A percentile compares a stretch with the other conserved stretches of the same genome.
Evolutionary conservation across 192 early-diverging fungal species (phyloP).

Genomic region (Funneliformis mosseae): DNA sequence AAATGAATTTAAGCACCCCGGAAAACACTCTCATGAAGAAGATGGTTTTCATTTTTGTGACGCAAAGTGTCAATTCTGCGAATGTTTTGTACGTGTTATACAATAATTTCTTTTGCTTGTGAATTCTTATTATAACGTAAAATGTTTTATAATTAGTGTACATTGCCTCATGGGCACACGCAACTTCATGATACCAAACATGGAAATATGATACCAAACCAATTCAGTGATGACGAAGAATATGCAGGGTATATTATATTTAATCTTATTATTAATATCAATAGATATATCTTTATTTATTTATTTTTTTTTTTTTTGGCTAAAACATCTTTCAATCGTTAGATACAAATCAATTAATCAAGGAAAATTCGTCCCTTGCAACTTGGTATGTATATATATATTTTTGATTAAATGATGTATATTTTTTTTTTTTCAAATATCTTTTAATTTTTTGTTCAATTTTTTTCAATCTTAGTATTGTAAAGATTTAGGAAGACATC

Average conservation of each 20-base stretch:
- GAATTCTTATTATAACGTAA: background rate
- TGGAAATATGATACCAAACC: slow-evolving; percentile 28
- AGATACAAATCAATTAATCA: slow-evolving; percentile 21
- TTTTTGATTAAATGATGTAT: background rate
- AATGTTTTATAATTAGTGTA: slow-evolving; percentile 1
- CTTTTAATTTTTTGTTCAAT: background rate
- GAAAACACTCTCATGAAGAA: slow-evolving; percentile 17
- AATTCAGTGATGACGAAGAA: slow-evolving; percentile 20
- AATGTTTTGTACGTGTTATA: slow-evolving; percentile 23
- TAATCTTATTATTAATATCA: background rate
- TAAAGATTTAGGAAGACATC: slow-evolving; percentile 28
- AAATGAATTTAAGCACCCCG: slow-evolving; percentile 5
- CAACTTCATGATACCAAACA: slow-evolving; percentile 14
- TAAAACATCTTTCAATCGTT: background rate
- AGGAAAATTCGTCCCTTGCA: slow-evolving; percentile 24
- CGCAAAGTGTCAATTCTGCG: slow-evolving; percentile 17
- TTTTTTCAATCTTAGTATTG: slow-evolving; percentile 1
- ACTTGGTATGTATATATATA: slow-evolving; percentile 7
- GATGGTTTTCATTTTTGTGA: slow-evolving; percentile 24
- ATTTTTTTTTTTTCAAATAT: background rate
- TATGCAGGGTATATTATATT: slow-evolving; percentile 9
- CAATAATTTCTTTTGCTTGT: background rate
- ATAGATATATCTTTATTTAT: background rate
- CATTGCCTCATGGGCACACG: slow-evolving; percentile 4
- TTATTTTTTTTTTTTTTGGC: background rate